Evolutionary conservation across 371 early-diverging fungal genomes (phyloP).

Genomic region (Blastocladiella emersonii): DNA sequence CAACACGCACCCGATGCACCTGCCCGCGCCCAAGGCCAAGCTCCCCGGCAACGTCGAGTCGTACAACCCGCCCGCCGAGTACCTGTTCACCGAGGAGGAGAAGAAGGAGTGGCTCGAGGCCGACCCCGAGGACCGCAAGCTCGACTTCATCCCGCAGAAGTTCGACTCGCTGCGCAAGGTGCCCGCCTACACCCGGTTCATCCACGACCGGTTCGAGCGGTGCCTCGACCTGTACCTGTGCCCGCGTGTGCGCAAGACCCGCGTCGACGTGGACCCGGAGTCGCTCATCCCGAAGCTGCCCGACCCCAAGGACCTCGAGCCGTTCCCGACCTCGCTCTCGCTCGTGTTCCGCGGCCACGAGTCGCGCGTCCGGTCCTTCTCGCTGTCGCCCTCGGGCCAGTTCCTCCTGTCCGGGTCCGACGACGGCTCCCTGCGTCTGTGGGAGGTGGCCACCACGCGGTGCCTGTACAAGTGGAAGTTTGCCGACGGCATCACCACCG

Average conservation of each 20-base stretch:
- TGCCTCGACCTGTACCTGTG: conserved; percentile 93
- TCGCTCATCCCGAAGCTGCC: conserved; percentile 90
- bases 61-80: conserved; percentile 96
- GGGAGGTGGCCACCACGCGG: conserved; percentile 85
- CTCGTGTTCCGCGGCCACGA: conserved; percentile 71
- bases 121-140: conserved; percentile 66
- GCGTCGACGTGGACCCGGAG: conserved; percentile 77
- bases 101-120: conserved; percentile 53
- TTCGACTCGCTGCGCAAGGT: conserved; percentile 63
- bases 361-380: conserved; percentile 58
- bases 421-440: conserved; percentile 70
- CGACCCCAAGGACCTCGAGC: conserved; percentile 82
- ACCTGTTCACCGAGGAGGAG: conserved; percentile 71
- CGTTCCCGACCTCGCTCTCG: conserved; percentile 75
- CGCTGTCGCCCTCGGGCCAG: conserved; percentile 80
- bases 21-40: conserved; percentile 81
- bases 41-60: conserved; percentile 86
- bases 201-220: conserved; percentile 88
- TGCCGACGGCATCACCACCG: conserved; percentile 39
- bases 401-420: conserved; percentile 80
- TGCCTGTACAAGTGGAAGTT: conserved; percentile 62
- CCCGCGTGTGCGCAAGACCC: conserved; percentile 77
- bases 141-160: conserved; percentile 75
- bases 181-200: conserved; percentile 68
- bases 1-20: conserved; percentile 43